Conservation (phyloP, 352 stramenopile species). For the Blastocystis sp. region DNA sequence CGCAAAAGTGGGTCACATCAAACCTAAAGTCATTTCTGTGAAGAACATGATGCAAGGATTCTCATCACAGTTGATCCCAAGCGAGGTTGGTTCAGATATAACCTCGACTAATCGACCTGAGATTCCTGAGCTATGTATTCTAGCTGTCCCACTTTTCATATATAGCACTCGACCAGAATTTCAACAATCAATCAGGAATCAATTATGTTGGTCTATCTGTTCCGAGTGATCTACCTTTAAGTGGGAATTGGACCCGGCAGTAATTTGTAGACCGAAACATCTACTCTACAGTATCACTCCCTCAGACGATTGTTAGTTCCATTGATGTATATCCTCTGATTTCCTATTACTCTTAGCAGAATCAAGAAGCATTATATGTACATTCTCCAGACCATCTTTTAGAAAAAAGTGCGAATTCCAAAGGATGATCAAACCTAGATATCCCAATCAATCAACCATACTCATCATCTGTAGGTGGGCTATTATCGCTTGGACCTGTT, state of each 20-base stretch:
- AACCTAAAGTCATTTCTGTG: not conserved
- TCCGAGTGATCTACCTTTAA: conserved; percentile 14
- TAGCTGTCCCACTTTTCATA: not conserved
- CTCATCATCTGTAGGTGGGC: not conserved
- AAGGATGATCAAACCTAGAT: not conserved
- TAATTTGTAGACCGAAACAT: conserved; percentile 43
- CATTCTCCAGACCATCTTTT: conserved; percentile 18
- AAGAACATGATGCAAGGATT: conserved; percentile 52
- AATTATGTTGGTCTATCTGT: conserved; percentile 46
- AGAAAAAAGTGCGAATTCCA: conserved; percentile 6
- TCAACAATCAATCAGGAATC: not conserved
- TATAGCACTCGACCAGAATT: conserved; percentile 47
- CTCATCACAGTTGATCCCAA: conserved; percentile 31
- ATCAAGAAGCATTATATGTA: conserved; percentile 22
- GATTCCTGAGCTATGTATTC: conserved; percentile 3
- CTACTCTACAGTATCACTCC: conserved; percentile 49
- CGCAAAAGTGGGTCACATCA: too few relatives aligned
- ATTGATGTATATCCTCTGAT: conserved; percentile 19
- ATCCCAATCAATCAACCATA: conserved; percentile 17
- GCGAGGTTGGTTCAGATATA: conserved; percentile 31
- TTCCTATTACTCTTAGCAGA: not conserved
- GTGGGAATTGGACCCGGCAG: not conserved
- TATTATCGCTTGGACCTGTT: not conserved
- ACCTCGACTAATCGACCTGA: not conserved
- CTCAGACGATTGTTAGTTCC: conserved; percentile 38